These are phyloP conservation scores for Sporothrix brasiliensis DNA, from an alignment of 2,329 filamentous ascomycete genomes.

Conservation along the genomic window DNA sequence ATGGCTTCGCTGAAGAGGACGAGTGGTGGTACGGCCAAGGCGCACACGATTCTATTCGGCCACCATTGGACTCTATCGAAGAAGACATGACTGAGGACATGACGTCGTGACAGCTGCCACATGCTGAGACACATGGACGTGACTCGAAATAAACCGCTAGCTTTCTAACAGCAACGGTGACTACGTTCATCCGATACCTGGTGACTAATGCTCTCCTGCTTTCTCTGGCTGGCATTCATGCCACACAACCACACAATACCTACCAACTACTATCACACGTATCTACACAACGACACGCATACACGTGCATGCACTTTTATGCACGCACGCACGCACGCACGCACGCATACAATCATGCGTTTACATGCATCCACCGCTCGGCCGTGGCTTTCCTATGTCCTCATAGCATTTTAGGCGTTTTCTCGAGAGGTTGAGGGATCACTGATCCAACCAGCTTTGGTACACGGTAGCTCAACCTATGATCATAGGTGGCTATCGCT, in stretches of 20 bases:
- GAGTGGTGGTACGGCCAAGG: slow-evolving; percentile 64
- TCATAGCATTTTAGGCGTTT: slow-evolving; percentile 12
- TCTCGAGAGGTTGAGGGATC: not conserved
- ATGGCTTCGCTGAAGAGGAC: slow-evolving; percentile 61
- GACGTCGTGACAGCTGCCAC: not conserved
- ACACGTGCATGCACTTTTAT: not conserved
- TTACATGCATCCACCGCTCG: not conserved
- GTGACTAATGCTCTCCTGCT: not conserved
- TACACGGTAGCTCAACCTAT: not conserved
- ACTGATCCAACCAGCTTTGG: not conserved
- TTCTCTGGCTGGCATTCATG: not conserved
- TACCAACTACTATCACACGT: too few species aligned
- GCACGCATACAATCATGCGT: not conserved
- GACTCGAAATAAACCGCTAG: not conserved
- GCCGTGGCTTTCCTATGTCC: slow-evolving; percentile 26
- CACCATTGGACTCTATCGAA: slow-evolving; percentile 55
- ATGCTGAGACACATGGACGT: not conserved
- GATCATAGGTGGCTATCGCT: not conserved
- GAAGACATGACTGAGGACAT: slow-evolving; percentile 51
- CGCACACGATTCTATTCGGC: slow-evolving; percentile 58
- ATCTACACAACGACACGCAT: not conserved
- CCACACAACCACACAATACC: too few species aligned
- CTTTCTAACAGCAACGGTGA: not conserved
- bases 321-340: not conserved
- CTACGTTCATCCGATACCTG: not conserved